These are phyloP conservation scores for Colletotrichum orchidophilum DNA, from an alignment of 2,329 filamentous ascomycete genomes.

Conservation along the genomic window DNA sequence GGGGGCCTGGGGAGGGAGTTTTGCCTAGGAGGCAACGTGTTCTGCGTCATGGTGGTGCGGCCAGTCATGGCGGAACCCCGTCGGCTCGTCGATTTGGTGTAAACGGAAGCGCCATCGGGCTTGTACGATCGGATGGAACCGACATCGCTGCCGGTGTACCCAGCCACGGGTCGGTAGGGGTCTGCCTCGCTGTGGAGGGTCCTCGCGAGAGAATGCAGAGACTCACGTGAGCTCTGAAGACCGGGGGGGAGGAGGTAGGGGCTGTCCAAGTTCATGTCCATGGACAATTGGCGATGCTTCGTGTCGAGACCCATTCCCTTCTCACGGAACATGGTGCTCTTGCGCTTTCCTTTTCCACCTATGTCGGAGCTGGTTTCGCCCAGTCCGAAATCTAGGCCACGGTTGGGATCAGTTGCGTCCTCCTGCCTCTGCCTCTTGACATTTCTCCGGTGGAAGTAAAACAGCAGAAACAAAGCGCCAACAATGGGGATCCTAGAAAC, in stretches of 20 bases:
- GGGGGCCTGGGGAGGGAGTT: conserved; percentile 56
- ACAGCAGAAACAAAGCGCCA: conserved; percentile 70
- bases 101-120: conserved; percentile 54
- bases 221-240: conserved; percentile 82
- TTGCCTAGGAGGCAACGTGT: conserved; percentile 47
- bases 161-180: conserved; percentile 76
- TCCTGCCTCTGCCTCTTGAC: conserved; percentile 76
- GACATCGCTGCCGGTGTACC: conserved; percentile 66
- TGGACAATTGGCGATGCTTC: conserved; percentile 66
- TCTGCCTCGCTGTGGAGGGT: conserved; percentile 81
- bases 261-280: conserved; percentile 80
- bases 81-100: conserved; percentile 51
- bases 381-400: conserved; percentile 91
- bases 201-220: conserved; percentile 84
- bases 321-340: conserved; percentile 58
- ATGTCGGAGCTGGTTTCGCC: conserved; percentile 55
- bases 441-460: conserved; percentile 83
- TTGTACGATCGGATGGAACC: conserved; percentile 64
- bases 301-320: conserved; percentile 49
- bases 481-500: conserved; percentile 76
- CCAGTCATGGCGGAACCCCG: conserved; percentile 42
- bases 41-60: conserved; percentile 41
- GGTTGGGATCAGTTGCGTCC: conserved; percentile 87
- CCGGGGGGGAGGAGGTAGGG: conserved; percentile 94
- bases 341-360: conserved; percentile 52